Conservation (phyloP, 208 protist species). For the Novymonas esmeraldas region DNA sequence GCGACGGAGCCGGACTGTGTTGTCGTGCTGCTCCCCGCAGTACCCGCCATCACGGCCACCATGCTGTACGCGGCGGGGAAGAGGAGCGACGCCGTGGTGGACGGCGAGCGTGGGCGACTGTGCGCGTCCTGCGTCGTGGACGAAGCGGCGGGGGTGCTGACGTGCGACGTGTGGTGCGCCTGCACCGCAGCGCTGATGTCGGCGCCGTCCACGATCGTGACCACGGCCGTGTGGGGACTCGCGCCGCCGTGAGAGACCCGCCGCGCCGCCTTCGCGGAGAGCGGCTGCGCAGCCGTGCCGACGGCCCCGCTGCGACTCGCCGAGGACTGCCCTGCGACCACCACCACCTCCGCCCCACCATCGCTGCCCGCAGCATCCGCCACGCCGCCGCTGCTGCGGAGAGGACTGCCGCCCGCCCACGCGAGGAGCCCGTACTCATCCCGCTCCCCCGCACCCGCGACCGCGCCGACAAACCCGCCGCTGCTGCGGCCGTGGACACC, state of each 20-base stretch:
- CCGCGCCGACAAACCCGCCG: not conserved
- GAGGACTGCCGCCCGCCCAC: not conserved
- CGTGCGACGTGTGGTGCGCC: not conserved
- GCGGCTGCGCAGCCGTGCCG: not conserved
- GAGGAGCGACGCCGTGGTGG: not conserved
- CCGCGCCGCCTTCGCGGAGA: not conserved
- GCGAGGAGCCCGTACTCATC: conserved; percentile 28
- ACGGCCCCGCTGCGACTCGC: not conserved
- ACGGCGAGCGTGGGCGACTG: not conserved
- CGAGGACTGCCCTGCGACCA: too few relatives aligned
- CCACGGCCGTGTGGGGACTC: not conserved
- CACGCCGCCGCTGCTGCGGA: not conserved
- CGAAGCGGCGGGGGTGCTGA: not conserved
- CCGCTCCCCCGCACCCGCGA: not conserved
- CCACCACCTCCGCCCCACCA: too few relatives aligned
- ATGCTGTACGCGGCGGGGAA: conserved; percentile 10
- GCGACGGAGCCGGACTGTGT: too few relatives aligned
- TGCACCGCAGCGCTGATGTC: not conserved
- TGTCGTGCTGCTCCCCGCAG: not conserved
- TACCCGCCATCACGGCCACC: conserved; percentile 1
- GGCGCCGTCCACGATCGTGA: not conserved
- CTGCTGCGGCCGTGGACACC: not conserved
- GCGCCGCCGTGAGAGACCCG: not conserved
- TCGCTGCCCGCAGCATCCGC: not conserved
- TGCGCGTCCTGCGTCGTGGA: not conserved